Evolutionary conservation across 1,284 basidiomycete genomes (phyloP).

Genomic region (Microbotryum saponariae): DNA sequence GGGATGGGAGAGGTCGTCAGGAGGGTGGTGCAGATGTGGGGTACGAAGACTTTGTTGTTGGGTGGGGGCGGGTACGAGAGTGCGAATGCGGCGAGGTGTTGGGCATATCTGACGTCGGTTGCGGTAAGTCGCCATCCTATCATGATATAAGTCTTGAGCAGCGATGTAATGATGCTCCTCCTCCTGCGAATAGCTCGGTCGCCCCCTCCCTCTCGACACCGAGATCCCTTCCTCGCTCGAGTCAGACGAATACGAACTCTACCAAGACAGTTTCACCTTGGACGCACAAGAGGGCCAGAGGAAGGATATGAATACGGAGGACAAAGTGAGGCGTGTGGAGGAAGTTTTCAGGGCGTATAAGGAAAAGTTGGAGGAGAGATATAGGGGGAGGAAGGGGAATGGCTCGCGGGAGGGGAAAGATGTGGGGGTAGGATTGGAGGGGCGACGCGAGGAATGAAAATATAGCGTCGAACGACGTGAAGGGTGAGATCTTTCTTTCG

Average conservation of each 20-base stretch:
- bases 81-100: slow-evolving; percentile 72
- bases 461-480: no score
- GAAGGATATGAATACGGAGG: slow-evolving; percentile 60
- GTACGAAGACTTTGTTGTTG: slow-evolving; percentile 42
- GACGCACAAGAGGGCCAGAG: slow-evolving; percentile 63
- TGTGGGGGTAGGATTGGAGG: no score
- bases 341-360: slow-evolving; percentile 32
- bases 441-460: no score
- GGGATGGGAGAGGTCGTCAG: slow-evolving; percentile 61
- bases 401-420: not conserved
- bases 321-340: slow-evolving; percentile 43
- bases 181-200: slow-evolving; percentile 46
- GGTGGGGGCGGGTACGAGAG: slow-evolving; percentile 65
- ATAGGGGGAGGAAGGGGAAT: not conserved
- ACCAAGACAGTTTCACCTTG: slow-evolving; percentile 68
- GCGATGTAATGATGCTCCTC: not conserved
- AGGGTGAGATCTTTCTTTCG: no score
- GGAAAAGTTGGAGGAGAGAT: not conserved
- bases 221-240: slow-evolving; percentile 54
- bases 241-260: slow-evolving; percentile 45
- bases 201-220: slow-evolving; percentile 52
- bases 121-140: slow-evolving; percentile 45
- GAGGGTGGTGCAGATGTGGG: slow-evolving; percentile 54
- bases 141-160: not conserved
- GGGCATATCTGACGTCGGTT: slow-evolving; percentile 69